Conservation (phyloP, 176 grass and related monocot species). For the Rhipidocladum racemiflorum region DNA sequence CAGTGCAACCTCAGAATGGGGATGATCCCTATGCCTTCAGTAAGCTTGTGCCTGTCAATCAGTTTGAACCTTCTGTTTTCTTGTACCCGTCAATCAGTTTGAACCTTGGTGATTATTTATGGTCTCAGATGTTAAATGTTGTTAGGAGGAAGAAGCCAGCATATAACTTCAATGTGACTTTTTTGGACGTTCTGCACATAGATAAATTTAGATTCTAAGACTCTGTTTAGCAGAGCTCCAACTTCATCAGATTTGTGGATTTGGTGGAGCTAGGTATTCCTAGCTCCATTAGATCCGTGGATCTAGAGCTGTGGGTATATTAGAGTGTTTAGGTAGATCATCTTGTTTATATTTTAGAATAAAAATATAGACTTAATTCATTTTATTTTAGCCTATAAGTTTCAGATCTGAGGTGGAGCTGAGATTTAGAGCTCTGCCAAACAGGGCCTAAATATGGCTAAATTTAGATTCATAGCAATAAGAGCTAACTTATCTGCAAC, state of each 20-base stretch:
- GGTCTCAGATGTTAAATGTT: slow-evolving; percentile 13
- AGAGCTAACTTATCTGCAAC: neutral
- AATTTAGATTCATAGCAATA: neutral
- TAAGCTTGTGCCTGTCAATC: slow-evolving; percentile 33
- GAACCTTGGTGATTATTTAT: neutral
- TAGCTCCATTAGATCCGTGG: too few relatives aligned
- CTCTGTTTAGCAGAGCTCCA: too few relatives aligned
- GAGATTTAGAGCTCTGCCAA: too few relatives aligned
- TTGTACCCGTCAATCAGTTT: slow-evolving; percentile 18
- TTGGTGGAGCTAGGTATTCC: too few relatives aligned
- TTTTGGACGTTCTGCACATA: neutral
- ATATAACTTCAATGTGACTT: slow-evolving; percentile 18
- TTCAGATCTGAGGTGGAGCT: too few relatives aligned
- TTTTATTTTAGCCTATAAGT: too few relatives aligned
- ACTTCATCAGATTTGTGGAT: too few relatives aligned
- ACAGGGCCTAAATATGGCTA: neutral
- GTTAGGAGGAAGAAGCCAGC: slow-evolving; percentile 14
- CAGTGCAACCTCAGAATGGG: neutral
- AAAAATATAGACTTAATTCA: too few relatives aligned
- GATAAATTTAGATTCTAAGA: neutral
- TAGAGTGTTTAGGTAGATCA: too few relatives aligned
- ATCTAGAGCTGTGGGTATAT: too few relatives aligned
- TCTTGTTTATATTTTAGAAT: too few relatives aligned
- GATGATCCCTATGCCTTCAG: neutral
- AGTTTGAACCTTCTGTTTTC: neutral